These are phyloP conservation scores for Vitis riparia DNA, from an alignment of 164 flowering plant genomes.

Conservation along the genomic window DNA sequence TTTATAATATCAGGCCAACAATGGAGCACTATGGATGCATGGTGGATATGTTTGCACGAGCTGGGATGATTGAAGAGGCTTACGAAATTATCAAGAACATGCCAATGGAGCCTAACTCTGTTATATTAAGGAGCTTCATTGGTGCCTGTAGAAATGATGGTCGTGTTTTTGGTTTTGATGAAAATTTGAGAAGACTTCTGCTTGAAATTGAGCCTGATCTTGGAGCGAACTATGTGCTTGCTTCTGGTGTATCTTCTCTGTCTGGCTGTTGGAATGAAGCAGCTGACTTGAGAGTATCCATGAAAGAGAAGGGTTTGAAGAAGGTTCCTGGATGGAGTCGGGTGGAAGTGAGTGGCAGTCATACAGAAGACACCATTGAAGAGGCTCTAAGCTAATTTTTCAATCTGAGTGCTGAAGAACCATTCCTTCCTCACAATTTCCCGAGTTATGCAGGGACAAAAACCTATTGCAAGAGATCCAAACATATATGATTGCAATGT, in stretches of 20 bases:
- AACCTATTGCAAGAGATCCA: not conserved
- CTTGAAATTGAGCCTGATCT: slow-evolving; percentile 46
- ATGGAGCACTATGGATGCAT: slow-evolving; percentile 70
- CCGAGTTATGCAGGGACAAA: not conserved
- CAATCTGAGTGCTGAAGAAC: not conserved
- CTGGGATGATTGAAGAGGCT: slow-evolving; percentile 56
- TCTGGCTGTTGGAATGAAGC: slow-evolving; percentile 35
- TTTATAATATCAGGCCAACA: slow-evolving; percentile 40
- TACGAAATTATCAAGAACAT: slow-evolving; percentile 39
- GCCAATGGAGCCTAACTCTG: slow-evolving; percentile 56
- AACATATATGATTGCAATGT: too few species aligned
- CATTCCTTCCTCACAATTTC: not conserved
- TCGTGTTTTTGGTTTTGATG: slow-evolving; percentile 22
- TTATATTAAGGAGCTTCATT: slow-evolving; percentile 54
- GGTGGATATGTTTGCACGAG: slow-evolving; percentile 62
- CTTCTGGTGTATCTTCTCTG: slow-evolving; percentile 37
- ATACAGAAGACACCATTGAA: not conserved
- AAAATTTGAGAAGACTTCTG: slow-evolving; percentile 30
- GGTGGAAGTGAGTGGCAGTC: slow-evolving; percentile 31
- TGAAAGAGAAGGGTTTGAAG: slow-evolving; percentile 50
- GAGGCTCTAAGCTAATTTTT: not conserved
- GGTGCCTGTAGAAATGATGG: slow-evolving; percentile 52
- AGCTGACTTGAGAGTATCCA: slow-evolving; percentile 33
- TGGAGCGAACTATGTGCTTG: slow-evolving; percentile 63
- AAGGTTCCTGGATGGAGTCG: slow-evolving; percentile 58